These are phyloP conservation scores for Licmophora abbreviata DNA, from an alignment of 108 stramenopile species.

Conservation along the genomic window DNA sequence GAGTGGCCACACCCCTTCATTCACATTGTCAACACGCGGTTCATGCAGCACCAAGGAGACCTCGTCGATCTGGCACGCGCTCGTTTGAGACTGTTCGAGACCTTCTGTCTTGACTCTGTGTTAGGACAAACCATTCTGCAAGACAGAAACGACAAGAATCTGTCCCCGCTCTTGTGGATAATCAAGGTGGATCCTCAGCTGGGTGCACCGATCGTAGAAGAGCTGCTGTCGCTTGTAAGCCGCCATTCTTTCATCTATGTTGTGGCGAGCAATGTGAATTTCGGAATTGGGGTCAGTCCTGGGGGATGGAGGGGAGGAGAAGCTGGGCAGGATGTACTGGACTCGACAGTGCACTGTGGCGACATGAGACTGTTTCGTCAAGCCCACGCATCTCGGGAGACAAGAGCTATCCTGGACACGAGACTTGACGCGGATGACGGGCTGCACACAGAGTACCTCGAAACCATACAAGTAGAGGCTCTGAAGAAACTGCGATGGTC, in stretches of 20 bases:
- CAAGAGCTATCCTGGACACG: conserved; percentile 61
- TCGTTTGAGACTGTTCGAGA: conserved; percentile 48
- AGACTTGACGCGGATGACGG: conserved; percentile 83
- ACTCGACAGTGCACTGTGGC: conserved; percentile 22
- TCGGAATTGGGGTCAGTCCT: conserved; percentile 28
- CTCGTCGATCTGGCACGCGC: conserved; percentile 47
- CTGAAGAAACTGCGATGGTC: conserved; percentile 6
- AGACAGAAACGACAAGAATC: too few relatives aligned
- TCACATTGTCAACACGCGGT: conserved; percentile 73
- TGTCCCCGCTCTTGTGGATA: conserved; percentile 67
- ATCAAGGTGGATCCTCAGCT: conserved; percentile 76
- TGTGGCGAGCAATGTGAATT: conserved; percentile 58
- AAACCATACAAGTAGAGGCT: conserved; percentile 45
- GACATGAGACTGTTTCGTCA: conserved; percentile 20
- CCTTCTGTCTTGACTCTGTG: conserved; percentile 55
- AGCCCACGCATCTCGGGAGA: conserved; percentile 39
- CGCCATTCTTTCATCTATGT: conserved; percentile 38
- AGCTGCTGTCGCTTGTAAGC: conserved; percentile 37
- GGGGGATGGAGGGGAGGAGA: conserved; percentile 58
- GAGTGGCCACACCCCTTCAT: conserved; percentile 56
- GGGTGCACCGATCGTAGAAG: conserved; percentile 22
- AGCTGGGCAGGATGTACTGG: conserved; percentile 33
- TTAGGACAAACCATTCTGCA: conserved; percentile 18
- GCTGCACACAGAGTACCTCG: conserved; percentile 45
- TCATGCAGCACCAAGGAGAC: conserved; percentile 74